phyloP scores from a whole-genome alignment of 1,284 basidiomycete genomes.

The Fereydounia khargensis region DNA sequence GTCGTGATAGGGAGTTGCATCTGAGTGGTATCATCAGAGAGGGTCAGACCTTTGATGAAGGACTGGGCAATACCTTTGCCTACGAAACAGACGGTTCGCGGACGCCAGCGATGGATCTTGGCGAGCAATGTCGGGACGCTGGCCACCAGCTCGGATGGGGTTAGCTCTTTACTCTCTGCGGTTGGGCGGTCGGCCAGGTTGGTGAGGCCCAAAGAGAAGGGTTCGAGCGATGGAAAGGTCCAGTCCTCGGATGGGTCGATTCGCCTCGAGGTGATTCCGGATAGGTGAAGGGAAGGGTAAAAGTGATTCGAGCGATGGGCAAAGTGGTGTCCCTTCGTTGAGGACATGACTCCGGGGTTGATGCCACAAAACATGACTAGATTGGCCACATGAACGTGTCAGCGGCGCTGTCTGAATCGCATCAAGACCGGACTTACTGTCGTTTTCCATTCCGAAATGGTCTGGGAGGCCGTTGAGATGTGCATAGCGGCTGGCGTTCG shows the following conservation, averaged over 20 bases:
- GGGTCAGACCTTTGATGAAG: slow-evolving; percentile 21
- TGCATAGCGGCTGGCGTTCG: slow-evolving; percentile 22
- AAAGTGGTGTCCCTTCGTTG: slow-evolving; percentile 26
- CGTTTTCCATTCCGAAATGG: slow-evolving; percentile 14
- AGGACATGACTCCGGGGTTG: slow-evolving; percentile 35
- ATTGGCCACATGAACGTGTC: not conserved
- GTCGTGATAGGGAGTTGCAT: not conserved
- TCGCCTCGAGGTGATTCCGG: slow-evolving; percentile 23
- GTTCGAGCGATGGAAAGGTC: slow-evolving; percentile 11
- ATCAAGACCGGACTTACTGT: slow-evolving; percentile 5
- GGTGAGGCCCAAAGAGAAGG: slow-evolving; percentile 24
- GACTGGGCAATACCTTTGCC: slow-evolving; percentile 33
- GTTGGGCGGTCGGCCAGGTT: slow-evolving; percentile 27
- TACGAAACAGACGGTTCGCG: slow-evolving; percentile 24
- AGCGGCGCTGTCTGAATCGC: too few relatives aligned
- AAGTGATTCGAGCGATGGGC: slow-evolving; percentile 37
- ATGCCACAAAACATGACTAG: slow-evolving; percentile 34
- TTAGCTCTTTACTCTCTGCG: slow-evolving; percentile 26
- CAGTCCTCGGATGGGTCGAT: slow-evolving; percentile 28
- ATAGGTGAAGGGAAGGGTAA: slow-evolving; percentile 21
- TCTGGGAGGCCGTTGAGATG: slow-evolving; percentile 21
- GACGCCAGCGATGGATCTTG: slow-evolving; percentile 19
- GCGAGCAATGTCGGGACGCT: slow-evolving; percentile 24
- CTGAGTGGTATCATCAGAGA: not conserved
- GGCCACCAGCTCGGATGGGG: slow-evolving; percentile 20